Base-by-base conservation (phyloP, 169 alveolate species). In the Cryptosporidium bovis region DNA sequence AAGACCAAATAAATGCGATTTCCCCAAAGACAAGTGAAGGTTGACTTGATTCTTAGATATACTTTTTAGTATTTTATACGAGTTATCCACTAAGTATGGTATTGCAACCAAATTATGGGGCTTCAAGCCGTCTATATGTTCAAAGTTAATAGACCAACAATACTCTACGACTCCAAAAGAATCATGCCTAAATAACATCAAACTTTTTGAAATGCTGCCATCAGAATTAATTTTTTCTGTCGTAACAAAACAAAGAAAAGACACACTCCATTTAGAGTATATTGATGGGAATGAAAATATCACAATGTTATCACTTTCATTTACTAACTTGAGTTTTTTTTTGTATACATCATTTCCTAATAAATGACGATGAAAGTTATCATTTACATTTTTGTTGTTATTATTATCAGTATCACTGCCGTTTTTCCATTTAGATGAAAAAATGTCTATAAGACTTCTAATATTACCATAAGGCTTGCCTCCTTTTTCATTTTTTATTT, bases 211-310 rank as follows among this genome's bases (percentile, higher is more conserved):
- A 5, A 34, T 8, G 7, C 29, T 34, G 4, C 4, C 4, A 34
- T 20, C 8, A 20, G 24, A 12, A 13, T 34, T n/a, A 4, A 16
- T 3, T 4, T 13, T 77, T 77, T 77, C 87, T 18, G 64, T 56
- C 12, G 64, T 60, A 55, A 77, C 7, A 77, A 77, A 77, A 27
- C 87, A 77, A 18, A 77, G 40, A 60, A 77, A 77, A 24, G 87
- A 77, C 1, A 56, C 71, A 60, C 48, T 60, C 87, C 87, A 77
- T 34, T 62, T 77, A 1, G 64, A 56, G 40, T 77, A 77, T 18
- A 36, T 40, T 36, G 87, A 77, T 16, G 87, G 87, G 50, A 77
- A 77, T 46, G 87, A 62, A 60, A 77, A n/a, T 40, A 77, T 77
- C 24, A 77, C 36, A 29, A 40, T 77, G 64, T 77, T 56, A 8